Evolutionary conservation across 2,329 filamentous ascomycete species (phyloP), one percentile per base, ranked within the genome.

Genomic region (Aspergillus clavatus): DNA sequence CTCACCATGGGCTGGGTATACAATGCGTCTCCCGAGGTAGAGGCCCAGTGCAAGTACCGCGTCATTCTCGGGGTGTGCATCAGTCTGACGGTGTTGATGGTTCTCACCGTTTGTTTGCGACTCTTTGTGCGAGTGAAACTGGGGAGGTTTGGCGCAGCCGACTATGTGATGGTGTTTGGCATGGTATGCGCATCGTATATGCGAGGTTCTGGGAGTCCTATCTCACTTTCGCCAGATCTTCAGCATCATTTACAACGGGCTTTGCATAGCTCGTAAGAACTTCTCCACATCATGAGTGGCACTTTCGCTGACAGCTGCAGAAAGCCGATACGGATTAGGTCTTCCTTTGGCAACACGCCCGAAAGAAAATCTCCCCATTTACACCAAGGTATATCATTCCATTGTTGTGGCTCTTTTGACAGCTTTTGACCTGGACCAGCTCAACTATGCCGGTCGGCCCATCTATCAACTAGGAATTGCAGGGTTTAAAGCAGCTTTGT

Each of bases 391-490:
- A 46, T 42, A 50, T 46, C n/a, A 21, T n/a, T 11, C 10, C 27
- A 7, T 18, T 5, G 4, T 33, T 21, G 10, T 5, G 7, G 1
- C 4, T 35, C 31, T 5, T 19, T 11, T 35, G 1, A 19, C 5
- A 22, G 4, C 24, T 7, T 21, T 31, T 16, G 14, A 43, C 28
- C 19, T 26, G 14, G 39, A 7, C 21, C 56, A 74, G 43, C 62
- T 76, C 54, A 80, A 80, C 56, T 79, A 70, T 50, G 73, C 72
- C 4, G 77, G 76, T 2, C 70, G 77, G 2, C 77, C 77, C 0
- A 71, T 79, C 36, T 80, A 80, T 48, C 75, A 79, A 49, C 40
- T 77, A 6, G 77, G 77, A 28, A 77, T 80, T 57, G 74, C 73
- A 47, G 77, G 77, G 46, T 80, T 80, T 69, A 80, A 80, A 55